Conservation (phyloP, 2,329 filamentous ascomycete genomes). For the Diplodia corticola region DNA sequence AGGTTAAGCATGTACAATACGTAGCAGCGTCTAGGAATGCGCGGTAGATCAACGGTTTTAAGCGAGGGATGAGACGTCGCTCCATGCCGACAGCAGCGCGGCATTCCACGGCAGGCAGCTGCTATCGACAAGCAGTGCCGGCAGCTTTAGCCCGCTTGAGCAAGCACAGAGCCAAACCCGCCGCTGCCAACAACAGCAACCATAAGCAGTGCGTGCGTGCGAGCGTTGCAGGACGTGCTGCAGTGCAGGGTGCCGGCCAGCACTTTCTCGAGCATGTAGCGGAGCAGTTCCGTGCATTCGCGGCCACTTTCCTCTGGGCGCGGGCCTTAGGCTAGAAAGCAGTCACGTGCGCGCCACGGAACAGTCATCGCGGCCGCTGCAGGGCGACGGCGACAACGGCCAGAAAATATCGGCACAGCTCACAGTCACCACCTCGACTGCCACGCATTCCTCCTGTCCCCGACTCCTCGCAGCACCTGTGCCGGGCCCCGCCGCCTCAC, state of each 20-base stretch:
- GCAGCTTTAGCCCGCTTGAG: background rate
- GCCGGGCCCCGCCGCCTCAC: background rate
- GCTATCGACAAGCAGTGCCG: background rate
- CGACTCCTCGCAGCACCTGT: background rate
- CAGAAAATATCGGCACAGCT: background rate
- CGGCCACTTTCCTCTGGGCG: background rate
- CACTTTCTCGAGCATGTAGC: background rate
- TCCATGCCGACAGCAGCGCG: background rate
- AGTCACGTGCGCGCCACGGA: conserved; percentile 8
- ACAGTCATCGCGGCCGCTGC: background rate
- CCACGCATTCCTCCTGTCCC: background rate
- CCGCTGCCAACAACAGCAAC: too few species aligned
- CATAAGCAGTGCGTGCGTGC: too few species aligned
- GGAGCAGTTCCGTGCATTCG: background rate
- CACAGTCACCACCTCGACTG: background rate
- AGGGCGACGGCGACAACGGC: background rate
- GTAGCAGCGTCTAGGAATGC: background rate
- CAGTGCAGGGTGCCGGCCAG: too few species aligned
- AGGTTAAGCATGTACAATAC: conserved; percentile 1
- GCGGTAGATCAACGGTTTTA: conserved; percentile 6
- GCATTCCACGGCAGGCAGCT: background rate
- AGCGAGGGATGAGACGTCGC: background rate
- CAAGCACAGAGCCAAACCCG: background rate
- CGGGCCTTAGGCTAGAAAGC: background rate
- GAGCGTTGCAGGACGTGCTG: too few species aligned